Base-by-base conservation (phyloP, 495 filamentous ascomycete species). In the Aspergillus incahuasiensis region DNA sequence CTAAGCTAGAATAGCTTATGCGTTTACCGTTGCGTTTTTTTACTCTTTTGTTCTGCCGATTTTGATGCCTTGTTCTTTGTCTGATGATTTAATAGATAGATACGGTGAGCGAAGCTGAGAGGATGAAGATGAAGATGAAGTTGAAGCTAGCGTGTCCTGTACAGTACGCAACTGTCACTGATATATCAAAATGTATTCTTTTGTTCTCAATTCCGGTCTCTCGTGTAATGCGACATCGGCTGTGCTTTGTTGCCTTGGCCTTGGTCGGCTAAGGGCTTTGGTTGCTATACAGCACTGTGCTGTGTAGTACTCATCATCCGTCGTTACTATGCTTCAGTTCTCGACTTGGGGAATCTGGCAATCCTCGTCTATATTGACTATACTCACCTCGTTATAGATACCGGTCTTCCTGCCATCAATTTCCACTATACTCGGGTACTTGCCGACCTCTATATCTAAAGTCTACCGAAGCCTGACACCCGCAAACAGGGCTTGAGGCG, bases 81-180 rank as follows among this genome's bases (percentile, higher is more conserved):
- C 38, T 65, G 60, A 58, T 60, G 60, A 51, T 54, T 62, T 65
- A 64, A 68, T 68, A 65, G 62, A 68, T 63, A 59, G 60, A 64
- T 55, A 49, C 52, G 50, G 62, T 57, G 54, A 54, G 53, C 24
- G 58, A 52, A 9, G n/a, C n/a, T n/a, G n/a, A n/a, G n/a, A n/a
- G n/a, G n/a, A n/a, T n/a, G n/a, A n/a, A n/a, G n/a, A n/a, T n/a
- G 58, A 46, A 35, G 60, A 61, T 16, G n/a, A 57, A 44, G 54
- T 21, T 48, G 62, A 57, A 67, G 65, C n/a, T n/a, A n/a, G n/a
- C 62, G 60, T 63, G 62, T 65, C 58, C 61, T 68, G 65, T 68
- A 68, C 65, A 68, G 63, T 68, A 68, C 55, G 54, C 60, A 65
- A 64, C 60, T 63, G 62, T 68, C 60, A 56, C 63, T 61, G 60